These are phyloP conservation scores for Zasmidium citrigriseum DNA, from an alignment of 2,329 filamentous ascomycete genomes.

Conservation along the genomic window DNA sequence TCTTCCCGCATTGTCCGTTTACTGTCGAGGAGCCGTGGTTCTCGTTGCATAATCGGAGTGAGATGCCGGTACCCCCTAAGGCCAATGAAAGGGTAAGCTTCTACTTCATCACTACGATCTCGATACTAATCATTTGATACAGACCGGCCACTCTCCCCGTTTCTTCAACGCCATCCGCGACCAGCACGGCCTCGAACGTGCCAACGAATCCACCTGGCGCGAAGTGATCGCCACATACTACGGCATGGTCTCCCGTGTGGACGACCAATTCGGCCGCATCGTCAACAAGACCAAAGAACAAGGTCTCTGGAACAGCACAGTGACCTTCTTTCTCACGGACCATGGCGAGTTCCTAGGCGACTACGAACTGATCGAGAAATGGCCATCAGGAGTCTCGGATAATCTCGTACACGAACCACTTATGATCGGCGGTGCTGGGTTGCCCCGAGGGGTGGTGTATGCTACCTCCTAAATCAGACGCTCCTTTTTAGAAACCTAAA, in stretches of 20 bases:
- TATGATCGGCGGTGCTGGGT: background rate
- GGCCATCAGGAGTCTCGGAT: background rate
- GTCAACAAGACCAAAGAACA: background rate
- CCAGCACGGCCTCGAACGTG: background rate
- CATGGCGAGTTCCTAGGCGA: background rate
- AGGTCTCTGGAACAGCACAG: background rate
- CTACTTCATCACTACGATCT: too few species aligned
- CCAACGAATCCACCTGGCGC: background rate
- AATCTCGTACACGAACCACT: background rate
- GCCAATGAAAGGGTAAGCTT: too few species aligned
- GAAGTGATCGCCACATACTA: background rate
- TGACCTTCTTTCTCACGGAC: background rate
- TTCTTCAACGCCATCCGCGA: background rate
- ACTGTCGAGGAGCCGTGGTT: background rate
- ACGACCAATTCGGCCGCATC: background rate
- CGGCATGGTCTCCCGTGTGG: background rate
- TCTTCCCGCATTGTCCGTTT: background rate
- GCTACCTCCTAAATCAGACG: too few species aligned
- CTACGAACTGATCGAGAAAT: background rate
- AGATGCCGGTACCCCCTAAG: too few species aligned
- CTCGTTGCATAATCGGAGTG: background rate
- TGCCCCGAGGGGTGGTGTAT: background rate
- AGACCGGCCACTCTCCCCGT: background rate
- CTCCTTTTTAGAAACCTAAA: too few species aligned
- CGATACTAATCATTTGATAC: background rate